Evolutionary conservation across 768 basidiomycete species (phyloP), one percentile per base, ranked within the genome.

Genomic region (Pisolithus orientalis): DNA sequence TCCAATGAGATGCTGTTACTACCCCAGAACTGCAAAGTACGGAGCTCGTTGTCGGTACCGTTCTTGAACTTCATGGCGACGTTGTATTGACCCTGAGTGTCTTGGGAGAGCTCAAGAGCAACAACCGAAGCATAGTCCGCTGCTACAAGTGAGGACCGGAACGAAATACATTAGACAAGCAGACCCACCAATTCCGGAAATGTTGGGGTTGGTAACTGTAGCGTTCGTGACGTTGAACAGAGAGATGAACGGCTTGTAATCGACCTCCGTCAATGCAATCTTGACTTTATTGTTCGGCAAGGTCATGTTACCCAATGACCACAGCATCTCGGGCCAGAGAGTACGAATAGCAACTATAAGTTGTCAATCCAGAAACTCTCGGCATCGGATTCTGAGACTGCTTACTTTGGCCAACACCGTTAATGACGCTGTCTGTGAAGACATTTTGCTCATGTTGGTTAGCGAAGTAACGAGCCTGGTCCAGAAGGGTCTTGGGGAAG

Each of bases 181-280:
- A 27, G 29, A 75, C 85, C 63, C 59, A 88, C 86, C 81, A 53
- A 89, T 80, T 44, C 79, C 87, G 49, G 72, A 65, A 53, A 84
- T 65, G 53, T 85, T 78, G 1, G 85, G 85, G 61, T 80, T 73
- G 14, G 78, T 72, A 50, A 78, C 66, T 38, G 74, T 66, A 52
- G 84, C 73, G 49, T 86, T 87, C 16, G 87, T 84, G 65, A 87
- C 80, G 57, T 82, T 80, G 77, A 94, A 87, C 65, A 94, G 70
- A 32, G 87, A 89, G 62, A 93, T 84, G 76, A 94, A 90, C 10
- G 90, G 84, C 70, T 93, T 90, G 74, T 93, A 93, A 55, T 89
- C 87, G 6, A 85, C 80, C 70, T 85, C 80, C 55, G 87, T 77
- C 59, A 91, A 69, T 62, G 84, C 77, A 65, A 94, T 74, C 64